A percentile compares a stretch with the other conserved stretches of the same genome.
Evolutionary conservation across 176 grass and related monocot genomes (phyloP).

Genomic region (Oryza punctata): DNA sequence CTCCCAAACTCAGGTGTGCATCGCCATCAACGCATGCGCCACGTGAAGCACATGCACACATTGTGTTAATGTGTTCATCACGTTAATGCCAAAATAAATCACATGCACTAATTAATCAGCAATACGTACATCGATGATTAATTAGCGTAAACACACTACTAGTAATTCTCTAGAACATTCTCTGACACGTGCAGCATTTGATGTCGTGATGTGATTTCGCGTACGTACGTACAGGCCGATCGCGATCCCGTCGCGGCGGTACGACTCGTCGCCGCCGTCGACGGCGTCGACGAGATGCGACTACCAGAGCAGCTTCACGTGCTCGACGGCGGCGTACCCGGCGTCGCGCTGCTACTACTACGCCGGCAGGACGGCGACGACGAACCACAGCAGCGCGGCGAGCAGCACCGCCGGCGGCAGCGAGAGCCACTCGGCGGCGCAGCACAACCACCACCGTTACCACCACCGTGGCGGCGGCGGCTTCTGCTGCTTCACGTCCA

Average conservation of each 20-base stretch:
- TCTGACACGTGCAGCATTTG: background rate
- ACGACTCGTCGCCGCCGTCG: slow-evolving; percentile 60
- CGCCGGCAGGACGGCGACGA: slow-evolving; percentile 8
- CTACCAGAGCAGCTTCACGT: slow-evolving; percentile 49
- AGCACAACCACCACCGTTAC: background rate
- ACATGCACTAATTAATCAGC: background rate
- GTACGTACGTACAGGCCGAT: slow-evolving; percentile 52
- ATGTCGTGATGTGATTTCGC: background rate
- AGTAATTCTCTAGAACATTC: background rate
- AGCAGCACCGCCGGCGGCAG: background rate
- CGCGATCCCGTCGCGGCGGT: slow-evolving; percentile 58
- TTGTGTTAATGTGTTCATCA: background rate
- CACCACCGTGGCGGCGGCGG: slow-evolving; percentile 39
- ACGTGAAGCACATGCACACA: slow-evolving; percentile 5
- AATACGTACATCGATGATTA: too few relatives aligned
- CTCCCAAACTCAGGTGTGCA: slow-evolving; percentile 76
- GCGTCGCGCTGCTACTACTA: slow-evolving; percentile 55
- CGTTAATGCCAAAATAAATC: background rate
- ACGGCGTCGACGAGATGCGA: slow-evolving; percentile 49
- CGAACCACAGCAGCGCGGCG: slow-evolving; percentile 33
- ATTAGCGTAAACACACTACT: background rate
- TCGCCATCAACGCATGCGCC: background rate
- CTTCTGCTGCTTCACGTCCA: slow-evolving; percentile 74
- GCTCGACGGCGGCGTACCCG: slow-evolving; percentile 39
- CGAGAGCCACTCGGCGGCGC: background rate